Evolutionary conservation across 2,329 filamentous ascomycete species (phyloP).

Genomic region (Apiospora pterosperma): DNA sequence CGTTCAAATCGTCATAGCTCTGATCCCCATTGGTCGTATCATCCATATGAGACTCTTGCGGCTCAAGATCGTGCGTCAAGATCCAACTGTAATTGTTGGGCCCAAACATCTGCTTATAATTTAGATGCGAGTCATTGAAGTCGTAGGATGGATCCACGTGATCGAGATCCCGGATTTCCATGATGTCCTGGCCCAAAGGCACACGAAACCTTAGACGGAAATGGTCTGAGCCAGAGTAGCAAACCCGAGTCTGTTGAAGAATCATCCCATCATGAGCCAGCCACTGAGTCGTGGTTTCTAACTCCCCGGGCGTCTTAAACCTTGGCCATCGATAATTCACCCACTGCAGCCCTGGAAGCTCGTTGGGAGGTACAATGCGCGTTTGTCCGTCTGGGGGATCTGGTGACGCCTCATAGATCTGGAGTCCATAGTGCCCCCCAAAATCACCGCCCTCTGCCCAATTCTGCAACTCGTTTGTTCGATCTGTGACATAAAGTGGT

Average conservation of each 20-base stretch:
- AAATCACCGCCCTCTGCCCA: not conserved
- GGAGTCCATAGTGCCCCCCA: not conserved
- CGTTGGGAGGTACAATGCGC: not conserved
- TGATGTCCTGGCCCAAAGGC: not conserved
- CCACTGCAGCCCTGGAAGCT: not conserved
- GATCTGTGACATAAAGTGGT: not conserved
- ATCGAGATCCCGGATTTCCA: not conserved
- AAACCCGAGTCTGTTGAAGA: not conserved
- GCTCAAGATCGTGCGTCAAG: not conserved
- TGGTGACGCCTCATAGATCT: not conserved
- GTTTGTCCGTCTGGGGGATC: not conserved
- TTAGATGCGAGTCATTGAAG: not conserved
- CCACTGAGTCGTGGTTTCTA: constrained; percentile 8
- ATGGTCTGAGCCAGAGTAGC: not conserved
- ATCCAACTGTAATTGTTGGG: not conserved
- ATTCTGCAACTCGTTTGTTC: not conserved
- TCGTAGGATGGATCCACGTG: not conserved
- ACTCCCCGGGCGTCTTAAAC: not conserved
- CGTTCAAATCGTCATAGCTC: no score
- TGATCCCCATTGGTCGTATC: no score
- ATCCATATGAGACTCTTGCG: no score
- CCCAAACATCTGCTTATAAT: not conserved
- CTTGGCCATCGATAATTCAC: not conserved
- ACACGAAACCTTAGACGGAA: not conserved
- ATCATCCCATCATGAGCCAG: constrained; percentile 5